Conservation (phyloP, 2,329 filamentous ascomycete species). For the Pseudogymnoascus sp. region DNA sequence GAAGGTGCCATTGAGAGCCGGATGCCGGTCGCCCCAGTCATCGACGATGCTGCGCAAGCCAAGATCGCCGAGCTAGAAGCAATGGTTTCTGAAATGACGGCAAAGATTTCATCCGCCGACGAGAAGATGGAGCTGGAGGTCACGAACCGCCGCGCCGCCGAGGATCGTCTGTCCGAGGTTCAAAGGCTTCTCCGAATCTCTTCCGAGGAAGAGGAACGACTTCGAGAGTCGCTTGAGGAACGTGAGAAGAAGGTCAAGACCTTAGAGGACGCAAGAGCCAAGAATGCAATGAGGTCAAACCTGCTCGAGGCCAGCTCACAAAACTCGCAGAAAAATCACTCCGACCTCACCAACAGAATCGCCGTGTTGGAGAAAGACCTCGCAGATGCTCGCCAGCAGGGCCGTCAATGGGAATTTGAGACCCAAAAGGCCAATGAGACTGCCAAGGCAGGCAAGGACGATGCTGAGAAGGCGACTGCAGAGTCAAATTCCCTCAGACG, state of each 20-base stretch:
- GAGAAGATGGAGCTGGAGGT: conserved; percentile 57
- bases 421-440: conserved; percentile 55
- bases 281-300: conserved; percentile 53
- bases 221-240: conserved; percentile 59
- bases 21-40: conserved; percentile 40
- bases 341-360: conserved; percentile 48
- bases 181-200: conserved; percentile 61
- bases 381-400: conserved; percentile 47
- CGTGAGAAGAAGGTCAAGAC: conserved; percentile 58
- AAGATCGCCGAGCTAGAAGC: conserved; percentile 28
- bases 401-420: conserved; percentile 53
- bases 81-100: conserved; percentile 61
- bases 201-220: conserved; percentile 58
- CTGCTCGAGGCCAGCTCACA: conserved; percentile 60
- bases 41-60: conserved; percentile 31
- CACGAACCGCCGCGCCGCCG: conserved; percentile 53
- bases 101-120: conserved; percentile 56
- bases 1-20: conserved; percentile 54
- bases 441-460: conserved; percentile 53
- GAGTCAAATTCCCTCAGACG: conserved; percentile 68
- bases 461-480: conserved; percentile 46
- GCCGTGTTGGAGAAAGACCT: conserved; percentile 47
- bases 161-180: conserved; percentile 66
- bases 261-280: conserved; percentile 47
- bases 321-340: conserved; percentile 45